Evolutionary conservation across 1,284 basidiomycete species (phyloP).

Genomic region (Volvariella volvacea): DNA sequence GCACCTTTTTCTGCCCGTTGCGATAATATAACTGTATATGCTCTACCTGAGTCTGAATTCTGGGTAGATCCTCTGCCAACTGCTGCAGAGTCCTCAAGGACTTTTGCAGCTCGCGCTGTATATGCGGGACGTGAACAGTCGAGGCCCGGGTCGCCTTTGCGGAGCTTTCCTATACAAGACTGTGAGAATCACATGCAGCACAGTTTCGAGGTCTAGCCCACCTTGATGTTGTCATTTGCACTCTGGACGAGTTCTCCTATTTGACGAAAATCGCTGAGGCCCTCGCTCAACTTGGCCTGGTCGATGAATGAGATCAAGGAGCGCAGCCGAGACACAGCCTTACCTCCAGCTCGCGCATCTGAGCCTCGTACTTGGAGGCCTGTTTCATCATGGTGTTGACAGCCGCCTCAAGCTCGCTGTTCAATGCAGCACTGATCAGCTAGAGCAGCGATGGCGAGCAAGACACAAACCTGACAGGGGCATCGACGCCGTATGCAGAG

Average conservation of each 20-base stretch:
- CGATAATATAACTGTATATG: constrained; percentile 59
- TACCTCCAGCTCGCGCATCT: constrained; percentile 69
- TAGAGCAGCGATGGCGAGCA: constrained; percentile 2
- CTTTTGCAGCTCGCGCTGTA: constrained; percentile 49
- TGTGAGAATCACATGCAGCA: constrained; percentile 1
- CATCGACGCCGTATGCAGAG: constrained; percentile 4
- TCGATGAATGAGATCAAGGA: too few species aligned
- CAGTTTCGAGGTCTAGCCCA: constrained; percentile 18
- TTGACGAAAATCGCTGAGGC: constrained; percentile 63
- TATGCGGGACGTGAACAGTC: constrained; percentile 50
- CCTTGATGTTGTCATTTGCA: constrained; percentile 50
- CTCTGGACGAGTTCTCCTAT: constrained; percentile 63
- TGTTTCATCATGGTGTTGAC: constrained; percentile 44
- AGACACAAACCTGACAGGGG: constrained; percentile 21
- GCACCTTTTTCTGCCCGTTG: constrained; percentile 59
- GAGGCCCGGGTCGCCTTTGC: constrained; percentile 51
- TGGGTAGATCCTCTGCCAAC: constrained; percentile 48
- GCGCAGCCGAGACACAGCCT: too few species aligned
- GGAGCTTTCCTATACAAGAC: constrained; percentile 40
- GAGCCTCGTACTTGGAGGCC: constrained; percentile 48
- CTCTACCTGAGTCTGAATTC: constrained; percentile 48
- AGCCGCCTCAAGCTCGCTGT: constrained; percentile 37
- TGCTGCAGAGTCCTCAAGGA: constrained; percentile 47
- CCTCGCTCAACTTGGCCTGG: constrained; percentile 57
- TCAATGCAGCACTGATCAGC: constrained; percentile 5